Conservation (phyloP, 1,139 yeast genomes). For the Nadsonia commutata region DNA sequence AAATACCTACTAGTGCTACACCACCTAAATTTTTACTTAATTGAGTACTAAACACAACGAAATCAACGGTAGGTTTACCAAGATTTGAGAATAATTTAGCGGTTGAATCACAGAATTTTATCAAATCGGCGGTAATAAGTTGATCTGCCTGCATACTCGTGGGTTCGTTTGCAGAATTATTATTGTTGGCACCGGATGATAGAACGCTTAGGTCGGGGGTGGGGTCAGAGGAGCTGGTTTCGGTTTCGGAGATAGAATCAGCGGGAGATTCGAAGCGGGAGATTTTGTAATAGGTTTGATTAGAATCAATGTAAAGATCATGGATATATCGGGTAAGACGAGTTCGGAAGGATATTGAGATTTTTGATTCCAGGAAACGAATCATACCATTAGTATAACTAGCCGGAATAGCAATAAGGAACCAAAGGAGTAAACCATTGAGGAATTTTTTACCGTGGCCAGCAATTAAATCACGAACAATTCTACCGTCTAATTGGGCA, state of each 20-base stretch:
- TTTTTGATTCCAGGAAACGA: slow-evolving; percentile 60
- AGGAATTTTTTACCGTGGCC: slow-evolving; percentile 65
- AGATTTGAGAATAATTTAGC: slow-evolving; percentile 75
- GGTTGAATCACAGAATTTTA: slow-evolving; percentile 68
- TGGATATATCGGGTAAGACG: slow-evolving; percentile 76
- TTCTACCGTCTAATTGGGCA: slow-evolving; percentile 83
- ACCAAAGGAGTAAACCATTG: slow-evolving; percentile 74
- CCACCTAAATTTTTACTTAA: slow-evolving; percentile 76
- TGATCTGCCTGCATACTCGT: slow-evolving; percentile 32
- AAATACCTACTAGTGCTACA: slow-evolving; percentile 68
- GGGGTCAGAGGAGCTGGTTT: background rate
- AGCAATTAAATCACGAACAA: slow-evolving; percentile 77
- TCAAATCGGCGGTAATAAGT: slow-evolving; percentile 74
- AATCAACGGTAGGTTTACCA: slow-evolving; percentile 84
- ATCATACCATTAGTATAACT: slow-evolving; percentile 87
- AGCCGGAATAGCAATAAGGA: slow-evolving; percentile 83
- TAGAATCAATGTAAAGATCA: slow-evolving; percentile 72
- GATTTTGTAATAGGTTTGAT: slow-evolving; percentile 69
- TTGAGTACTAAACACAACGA: slow-evolving; percentile 76
- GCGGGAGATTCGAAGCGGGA: slow-evolving; percentile 30
- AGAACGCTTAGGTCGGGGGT: no score
- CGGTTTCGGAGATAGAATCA: background rate
- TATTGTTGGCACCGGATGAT: background rate
- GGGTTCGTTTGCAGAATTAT: no score
- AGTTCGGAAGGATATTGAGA: slow-evolving; percentile 75